Evolutionary conservation across 2,329 filamentous ascomycete genomes (phyloP).

Genomic region (Mollisia scopiformis): DNA sequence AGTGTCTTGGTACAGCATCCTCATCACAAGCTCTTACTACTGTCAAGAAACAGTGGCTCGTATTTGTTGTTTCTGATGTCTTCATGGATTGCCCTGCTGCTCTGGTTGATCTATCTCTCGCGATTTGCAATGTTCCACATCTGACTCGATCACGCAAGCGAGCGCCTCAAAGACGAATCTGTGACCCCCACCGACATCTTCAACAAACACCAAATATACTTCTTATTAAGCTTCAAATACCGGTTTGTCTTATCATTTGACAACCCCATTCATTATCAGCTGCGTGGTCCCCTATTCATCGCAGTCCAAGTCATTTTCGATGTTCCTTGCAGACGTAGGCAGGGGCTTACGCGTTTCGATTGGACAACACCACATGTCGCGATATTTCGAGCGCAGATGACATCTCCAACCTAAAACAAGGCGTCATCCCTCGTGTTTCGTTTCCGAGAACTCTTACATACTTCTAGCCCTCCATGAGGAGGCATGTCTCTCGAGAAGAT

Average conservation of each 20-base stretch:
- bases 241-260: too few species aligned
- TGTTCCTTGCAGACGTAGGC: too few species aligned
- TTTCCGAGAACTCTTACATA: neutral
- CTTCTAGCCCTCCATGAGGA: constrained; percentile 3
- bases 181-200: neutral
- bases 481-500: constrained; percentile 8
- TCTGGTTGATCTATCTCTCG: neutral
- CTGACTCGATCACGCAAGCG: neutral
- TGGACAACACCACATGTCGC: neutral
- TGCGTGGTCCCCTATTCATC: too few species aligned
- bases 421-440: neutral
- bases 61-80: too few species aligned
- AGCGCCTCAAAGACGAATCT: neutral
- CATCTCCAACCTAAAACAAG: neutral
- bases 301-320: too few species aligned
- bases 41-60: too few species aligned
- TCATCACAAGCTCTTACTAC: too few species aligned
- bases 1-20: too few species aligned
- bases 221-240: too few species aligned
- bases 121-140: neutral
- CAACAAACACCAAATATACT: neutral
- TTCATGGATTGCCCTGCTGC: neutral
- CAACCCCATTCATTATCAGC: too few species aligned
- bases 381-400: neutral
- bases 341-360: neutral